Percentiles rank a stretch among this genome's conserved stretches.
These are phyloP conservation scores for Vitellaria paradoxa DNA, from an alignment of 179 eudicot species.

Conservation along the genomic window DNA sequence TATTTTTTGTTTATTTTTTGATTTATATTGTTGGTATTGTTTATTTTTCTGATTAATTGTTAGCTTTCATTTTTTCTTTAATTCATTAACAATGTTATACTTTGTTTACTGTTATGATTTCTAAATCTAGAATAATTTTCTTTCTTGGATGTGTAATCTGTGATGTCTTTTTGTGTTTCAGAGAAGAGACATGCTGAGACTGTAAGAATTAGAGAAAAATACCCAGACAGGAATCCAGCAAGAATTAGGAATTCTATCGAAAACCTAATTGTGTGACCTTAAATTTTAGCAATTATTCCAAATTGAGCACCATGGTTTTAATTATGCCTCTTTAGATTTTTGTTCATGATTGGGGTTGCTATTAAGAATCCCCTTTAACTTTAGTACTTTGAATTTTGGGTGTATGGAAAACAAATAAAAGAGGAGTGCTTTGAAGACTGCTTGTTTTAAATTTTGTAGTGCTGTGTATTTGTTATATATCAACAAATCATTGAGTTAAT, in stretches of 20 bases:
- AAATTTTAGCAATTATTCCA: neutral
- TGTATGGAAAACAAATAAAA: neutral
- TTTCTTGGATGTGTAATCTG: neutral
- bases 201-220: constrained; percentile 77
- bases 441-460: too few relatives aligned
- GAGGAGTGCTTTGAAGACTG: neutral
- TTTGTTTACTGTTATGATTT: neutral
- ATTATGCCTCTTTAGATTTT: neutral
- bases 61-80: too few relatives aligned
- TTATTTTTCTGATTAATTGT: too few relatives aligned
- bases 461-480: neutral
- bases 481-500: neutral
- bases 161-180: constrained; percentile 22
- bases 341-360: neutral
- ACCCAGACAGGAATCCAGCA: constrained; percentile 79
- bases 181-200: constrained; percentile 84
- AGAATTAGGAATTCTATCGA: constrained; percentile 17
- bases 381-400: neutral
- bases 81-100: too few relatives aligned
- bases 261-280: neutral
- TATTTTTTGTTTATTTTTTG: too few relatives aligned
- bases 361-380: neutral
- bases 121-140: neutral
- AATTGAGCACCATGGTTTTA: neutral
- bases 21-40: too few relatives aligned